Evolutionary conservation across 257 asterid genomes (phyloP).

Genomic region (Jacaranda mimosifolia): DNA sequence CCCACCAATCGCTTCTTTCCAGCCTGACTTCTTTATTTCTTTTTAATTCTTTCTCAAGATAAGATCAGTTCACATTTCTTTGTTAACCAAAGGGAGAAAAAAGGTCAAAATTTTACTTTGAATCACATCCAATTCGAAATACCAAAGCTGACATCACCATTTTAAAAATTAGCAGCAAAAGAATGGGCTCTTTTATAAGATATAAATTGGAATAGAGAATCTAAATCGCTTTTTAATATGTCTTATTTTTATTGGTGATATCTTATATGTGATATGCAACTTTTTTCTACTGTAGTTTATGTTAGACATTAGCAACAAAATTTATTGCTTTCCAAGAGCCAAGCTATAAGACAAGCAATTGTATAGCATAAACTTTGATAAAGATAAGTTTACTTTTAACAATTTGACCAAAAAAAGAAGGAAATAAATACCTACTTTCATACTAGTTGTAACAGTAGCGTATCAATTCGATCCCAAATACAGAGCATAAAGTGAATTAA

Average conservation of each 20-base stretch:
- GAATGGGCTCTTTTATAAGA: too few species aligned
- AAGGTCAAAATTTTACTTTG: constrained; percentile 1
- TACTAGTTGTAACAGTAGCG: not conserved
- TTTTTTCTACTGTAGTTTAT: constrained; percentile 23
- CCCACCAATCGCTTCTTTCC: too few species aligned
- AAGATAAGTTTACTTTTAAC: constrained; percentile 15
- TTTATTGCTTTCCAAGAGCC: constrained; percentile 37
- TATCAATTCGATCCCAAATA: constrained; percentile 6
- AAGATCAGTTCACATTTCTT: not conserved
- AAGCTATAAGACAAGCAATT: constrained; percentile 32
- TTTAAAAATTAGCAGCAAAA: constrained; percentile 18
- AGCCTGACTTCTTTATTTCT: not conserved
- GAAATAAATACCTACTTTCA: not conserved
- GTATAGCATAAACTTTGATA: constrained; percentile 35
- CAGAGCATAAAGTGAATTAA: not conserved
- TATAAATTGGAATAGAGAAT: too few species aligned
- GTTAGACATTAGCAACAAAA: constrained; percentile 28
- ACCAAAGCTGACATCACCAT: not conserved
- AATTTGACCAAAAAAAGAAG: constrained; percentile 30
- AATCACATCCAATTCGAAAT: not conserved
- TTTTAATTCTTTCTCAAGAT: not conserved
- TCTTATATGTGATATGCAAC: constrained; percentile 17
- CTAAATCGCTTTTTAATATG: constrained; percentile 15
- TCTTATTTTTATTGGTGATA: not conserved
- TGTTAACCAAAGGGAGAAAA: not conserved